Base-by-base conservation (phyloP, 495 filamentous ascomycete species). In the Platismatia glauca region DNA sequence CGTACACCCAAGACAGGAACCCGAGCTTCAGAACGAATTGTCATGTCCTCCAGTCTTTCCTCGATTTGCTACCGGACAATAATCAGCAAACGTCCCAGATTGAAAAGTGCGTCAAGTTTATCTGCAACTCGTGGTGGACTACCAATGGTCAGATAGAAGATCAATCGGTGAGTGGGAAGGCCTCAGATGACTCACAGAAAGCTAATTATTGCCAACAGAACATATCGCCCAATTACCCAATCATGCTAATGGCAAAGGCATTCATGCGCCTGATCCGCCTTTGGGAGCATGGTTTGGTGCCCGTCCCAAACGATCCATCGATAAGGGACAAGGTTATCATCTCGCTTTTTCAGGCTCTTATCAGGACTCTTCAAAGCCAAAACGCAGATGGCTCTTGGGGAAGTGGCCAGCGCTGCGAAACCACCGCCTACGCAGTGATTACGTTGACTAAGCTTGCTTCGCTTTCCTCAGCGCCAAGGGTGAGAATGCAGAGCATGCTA, bases 11-110 rank as follows among this genome's bases (percentile, higher is more conserved):
- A 44, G 77, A 79, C 60, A 62, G 73, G 12, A 73, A 74, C 55
- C 66, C 73, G 8, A 77, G 70, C 46, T 73, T 78, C 43, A 74
- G 70, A 18, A 74, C 76, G 13, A 79, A 79, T 58, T 79, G 77
- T 65, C 77, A 77, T 65, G 71, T 76, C 7, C 66, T 79, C 9
- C 61, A 70, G 41, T 73, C 75, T 13, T 63, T 79, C 12, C 55
- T 67, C 1, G 59, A 61, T 55, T 20, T 67, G 27, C 41, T 67
- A 22, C 65, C 65, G 4, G 58, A 55, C 22, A 67, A 64, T 43
- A 55, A 43, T 22, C 61, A 64, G 29, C 65, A 64, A 34, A 52
- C 38, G 41, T 9, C 44, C 13, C 65, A 67, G 34, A 67, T 67
- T 16, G 57, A 64, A 31, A 67, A 64, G 38, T 16, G 44, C 22